phyloP scores from a whole-genome alignment of 129 eudicot species.

The carrot (Daucus carota) region DNA sequence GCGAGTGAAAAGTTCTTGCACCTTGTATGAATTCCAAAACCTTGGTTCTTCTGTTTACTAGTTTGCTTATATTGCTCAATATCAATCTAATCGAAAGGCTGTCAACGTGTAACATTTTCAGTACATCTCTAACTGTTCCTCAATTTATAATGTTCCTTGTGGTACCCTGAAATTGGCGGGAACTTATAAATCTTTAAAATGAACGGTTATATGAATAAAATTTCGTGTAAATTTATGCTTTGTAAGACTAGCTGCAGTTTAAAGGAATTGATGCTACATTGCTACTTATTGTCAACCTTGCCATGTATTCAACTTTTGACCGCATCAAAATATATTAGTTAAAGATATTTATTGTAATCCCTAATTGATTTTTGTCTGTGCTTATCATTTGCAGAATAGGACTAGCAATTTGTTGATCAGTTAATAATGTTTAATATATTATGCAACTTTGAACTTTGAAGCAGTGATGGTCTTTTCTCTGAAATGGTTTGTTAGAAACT shows the following conservation, averaged over 20 bases:
- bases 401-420: not conserved
- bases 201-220: not conserved
- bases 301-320: not conserved
- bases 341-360: not conserved
- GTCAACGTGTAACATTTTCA: not conserved
- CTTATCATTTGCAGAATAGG: not conserved
- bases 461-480: not conserved
- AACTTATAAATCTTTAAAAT: not conserved
- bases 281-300: not conserved
- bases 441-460: not conserved
- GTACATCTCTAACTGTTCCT: too few relatives aligned
- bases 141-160: too few relatives aligned
- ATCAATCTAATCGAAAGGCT: not conserved
- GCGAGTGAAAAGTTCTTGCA: conserved; percentile 81
- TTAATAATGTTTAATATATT: not conserved
- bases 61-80: not conserved
- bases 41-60: conserved; percentile 1
- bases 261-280: not conserved
- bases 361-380: not conserved
- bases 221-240: not conserved
- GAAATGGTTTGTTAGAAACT: not conserved
- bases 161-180: not conserved
- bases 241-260: not conserved
- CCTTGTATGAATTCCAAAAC: conserved; percentile 40
- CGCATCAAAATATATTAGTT: not conserved